These are phyloP conservation scores for Dryadomyces quercus-mongolicae DNA, from an alignment of 2,329 filamentous ascomycete species.

Conservation along the genomic window DNA sequence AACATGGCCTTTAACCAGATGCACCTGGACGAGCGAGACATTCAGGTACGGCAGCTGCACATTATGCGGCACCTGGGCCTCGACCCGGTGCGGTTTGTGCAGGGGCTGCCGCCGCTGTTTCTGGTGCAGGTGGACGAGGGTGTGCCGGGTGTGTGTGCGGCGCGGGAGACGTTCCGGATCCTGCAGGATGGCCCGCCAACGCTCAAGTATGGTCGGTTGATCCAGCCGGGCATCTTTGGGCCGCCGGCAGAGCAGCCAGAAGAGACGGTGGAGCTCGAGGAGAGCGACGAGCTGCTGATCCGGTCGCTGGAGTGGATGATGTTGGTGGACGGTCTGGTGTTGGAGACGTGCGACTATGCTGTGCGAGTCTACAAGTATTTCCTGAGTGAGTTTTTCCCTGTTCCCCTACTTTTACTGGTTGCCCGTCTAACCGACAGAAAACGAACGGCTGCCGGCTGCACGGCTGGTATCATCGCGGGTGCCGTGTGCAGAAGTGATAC, in stretches of 20 bases:
- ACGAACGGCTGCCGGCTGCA: conserved; percentile 40
- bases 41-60: conserved; percentile 56
- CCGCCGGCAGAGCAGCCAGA: conserved; percentile 37
- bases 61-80: conserved; percentile 67
- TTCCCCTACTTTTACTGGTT: conserved; percentile 6
- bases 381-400: conserved; percentile 51
- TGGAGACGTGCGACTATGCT: conserved; percentile 30
- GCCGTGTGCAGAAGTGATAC: conserved; percentile 34
- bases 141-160: conserved; percentile 22
- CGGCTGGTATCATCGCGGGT: conserved; percentile 40
- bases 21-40: conserved; percentile 51
- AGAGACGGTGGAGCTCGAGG: conserved; percentile 27
- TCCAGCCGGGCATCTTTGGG: conserved; percentile 62
- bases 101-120: conserved; percentile 47
- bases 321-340: conserved; percentile 44
- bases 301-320: conserved; percentile 77
- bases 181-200: conserved; percentile 36
- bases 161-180: conserved; percentile 36
- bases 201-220: conserved; percentile 46
- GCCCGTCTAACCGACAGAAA: conserved; percentile 22
- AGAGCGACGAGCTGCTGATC: conserved; percentile 60
- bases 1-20: conserved; percentile 68
- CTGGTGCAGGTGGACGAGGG: conserved; percentile 31
- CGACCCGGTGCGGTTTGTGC: conserved; percentile 61
- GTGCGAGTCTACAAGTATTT: conserved; percentile 72